Percentiles rank a stretch among this genome's conserved stretches.
phyloP scores from a whole-genome alignment of 768 basidiomycete species.

The Fistulinella prunicolor region DNA sequence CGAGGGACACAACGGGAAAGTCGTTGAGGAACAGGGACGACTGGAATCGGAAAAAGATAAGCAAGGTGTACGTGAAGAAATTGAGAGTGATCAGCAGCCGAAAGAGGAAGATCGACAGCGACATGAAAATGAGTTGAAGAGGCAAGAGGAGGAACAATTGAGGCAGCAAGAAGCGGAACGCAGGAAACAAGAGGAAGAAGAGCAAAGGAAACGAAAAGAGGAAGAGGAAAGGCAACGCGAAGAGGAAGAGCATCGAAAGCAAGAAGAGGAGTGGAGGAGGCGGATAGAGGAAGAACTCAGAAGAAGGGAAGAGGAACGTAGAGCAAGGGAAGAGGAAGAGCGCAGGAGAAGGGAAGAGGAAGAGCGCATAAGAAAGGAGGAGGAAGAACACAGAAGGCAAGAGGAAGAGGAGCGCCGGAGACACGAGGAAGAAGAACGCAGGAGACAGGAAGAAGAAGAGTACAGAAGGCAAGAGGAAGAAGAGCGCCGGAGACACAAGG shows the following conservation, averaged over 20 bases:
- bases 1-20: slow-evolving; percentile 24
- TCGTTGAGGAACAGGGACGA: neutral
- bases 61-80: neutral
- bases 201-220: neutral
- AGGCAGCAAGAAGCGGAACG: slow-evolving; percentile 2
- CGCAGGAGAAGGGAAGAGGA: slow-evolving; percentile 42
- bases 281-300: slow-evolving; percentile 34
- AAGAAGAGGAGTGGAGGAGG: slow-evolving; percentile 12
- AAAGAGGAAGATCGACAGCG: slow-evolving; percentile 3
- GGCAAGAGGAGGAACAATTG: neutral
- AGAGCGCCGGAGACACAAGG: no score
- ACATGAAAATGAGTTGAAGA: slow-evolving; percentile 4
- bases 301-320: slow-evolving; percentile 24
- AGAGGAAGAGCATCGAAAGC: slow-evolving; percentile 3
- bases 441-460: slow-evolving; percentile 9
- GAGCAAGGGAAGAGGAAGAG: slow-evolving; percentile 36
- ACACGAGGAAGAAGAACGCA: slow-evolving; percentile 11
- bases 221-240: slow-evolving; percentile 8
- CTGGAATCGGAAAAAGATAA: neutral
- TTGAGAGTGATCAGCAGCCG: neutral
- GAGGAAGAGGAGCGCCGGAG: slow-evolving; percentile 12
- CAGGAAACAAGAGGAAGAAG: neutral
- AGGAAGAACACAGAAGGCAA: slow-evolving; percentile 17
- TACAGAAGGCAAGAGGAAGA: no score
- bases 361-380: slow-evolving; percentile 21